A percentile compares a stretch with the other conserved stretches of the same genome.
These are phyloP conservation scores for Glycyrrhiza uralensis DNA, from an alignment of 306 rosid species.

Conservation along the genomic window DNA sequence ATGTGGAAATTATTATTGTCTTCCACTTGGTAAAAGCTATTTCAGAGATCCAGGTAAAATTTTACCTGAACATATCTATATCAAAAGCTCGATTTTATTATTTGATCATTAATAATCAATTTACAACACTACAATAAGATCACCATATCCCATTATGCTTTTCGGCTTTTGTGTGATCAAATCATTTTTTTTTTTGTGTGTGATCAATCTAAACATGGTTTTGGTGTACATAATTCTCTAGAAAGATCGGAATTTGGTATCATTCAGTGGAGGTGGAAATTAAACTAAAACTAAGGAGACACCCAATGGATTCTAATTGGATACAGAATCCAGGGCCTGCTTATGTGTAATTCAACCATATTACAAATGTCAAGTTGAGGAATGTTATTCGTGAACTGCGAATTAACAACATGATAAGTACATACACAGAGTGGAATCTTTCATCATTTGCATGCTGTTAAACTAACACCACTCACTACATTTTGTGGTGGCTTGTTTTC, in stretches of 20 bases:
- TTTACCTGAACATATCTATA: too few relatives aligned
- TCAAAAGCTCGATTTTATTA: too few relatives aligned
- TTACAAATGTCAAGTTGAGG: slow-evolving; percentile 1
- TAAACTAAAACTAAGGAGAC: slow-evolving; percentile 1
- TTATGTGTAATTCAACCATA: slow-evolving; percentile 4
- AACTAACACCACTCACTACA: slow-evolving; percentile 19
- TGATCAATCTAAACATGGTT: not conserved
- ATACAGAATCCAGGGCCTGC: slow-evolving; percentile 5
- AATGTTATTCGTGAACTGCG: not conserved
- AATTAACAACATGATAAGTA: slow-evolving; percentile 23
- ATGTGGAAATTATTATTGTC: too few relatives aligned
- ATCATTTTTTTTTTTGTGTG: too few relatives aligned
- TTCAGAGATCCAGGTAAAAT: too few relatives aligned
- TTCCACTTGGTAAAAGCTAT: too few relatives aligned
- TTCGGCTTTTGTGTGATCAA: not conserved
- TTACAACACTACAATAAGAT: too few relatives aligned
- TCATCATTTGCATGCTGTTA: slow-evolving; percentile 35
- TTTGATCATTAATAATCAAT: too few relatives aligned
- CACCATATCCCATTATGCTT: not conserved
- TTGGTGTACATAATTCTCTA: not conserved
- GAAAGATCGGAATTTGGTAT: slow-evolving; percentile 17
- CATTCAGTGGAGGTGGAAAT: slow-evolving; percentile 5
- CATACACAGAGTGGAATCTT: slow-evolving; percentile 34
- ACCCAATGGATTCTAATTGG: not conserved
- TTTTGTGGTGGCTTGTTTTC: slow-evolving; percentile 13